Base-by-base conservation (phyloP, 495 filamentous ascomycete genomes). In the Thermochaetoides thermophila region DNA sequence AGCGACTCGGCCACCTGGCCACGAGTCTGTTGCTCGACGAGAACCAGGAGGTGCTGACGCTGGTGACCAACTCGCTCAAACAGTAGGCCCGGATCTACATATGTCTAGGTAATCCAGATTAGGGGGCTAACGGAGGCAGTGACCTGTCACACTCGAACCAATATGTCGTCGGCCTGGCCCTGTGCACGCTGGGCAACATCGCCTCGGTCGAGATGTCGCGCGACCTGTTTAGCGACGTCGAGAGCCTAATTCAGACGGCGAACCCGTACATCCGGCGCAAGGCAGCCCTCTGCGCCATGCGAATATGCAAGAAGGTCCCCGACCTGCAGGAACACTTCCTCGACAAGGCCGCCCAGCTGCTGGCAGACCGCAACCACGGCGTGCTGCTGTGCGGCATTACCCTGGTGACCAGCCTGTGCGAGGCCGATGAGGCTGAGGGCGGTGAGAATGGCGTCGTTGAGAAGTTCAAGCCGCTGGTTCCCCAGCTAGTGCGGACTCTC, bases 201-300 rank as follows among this genome's bases (percentile, higher is more conserved):
- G 89, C 91, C 32, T 93, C 85, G 7, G 64, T 93, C 46, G 89
- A 97, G 54, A 97, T 97, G 89, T 89, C 87, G n/a, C 72, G 89
- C 60, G 89, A 97, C 59, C 66, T 97, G 14, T 97, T 96, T 58
- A 66, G 81, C 43, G 85, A 97, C 66, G 79, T 97, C 44, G 91
- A 96, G 59, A 76, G 62, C 25, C 73, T 96, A 13, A 61, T 95
- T 35, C 83, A 84, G 9, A 92, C 83, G 18, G 78, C 84, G 22
- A 97, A 97, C 54, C 87, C 89, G 8, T 97, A 97, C 45, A 93
- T 96, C 49, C 76, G 87, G 31, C 74, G 89, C 31, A 97, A 97
- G 67, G 89, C 91, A 21, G 91, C 89, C 5, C 69, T 97, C n/a
- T 97, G 89, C 56, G 89, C 89, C n/a, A 97, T 97, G 91, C 72